Base-by-base conservation (phyloP, 75 land plant species). In the Chamaecyparis obtusa region DNA sequence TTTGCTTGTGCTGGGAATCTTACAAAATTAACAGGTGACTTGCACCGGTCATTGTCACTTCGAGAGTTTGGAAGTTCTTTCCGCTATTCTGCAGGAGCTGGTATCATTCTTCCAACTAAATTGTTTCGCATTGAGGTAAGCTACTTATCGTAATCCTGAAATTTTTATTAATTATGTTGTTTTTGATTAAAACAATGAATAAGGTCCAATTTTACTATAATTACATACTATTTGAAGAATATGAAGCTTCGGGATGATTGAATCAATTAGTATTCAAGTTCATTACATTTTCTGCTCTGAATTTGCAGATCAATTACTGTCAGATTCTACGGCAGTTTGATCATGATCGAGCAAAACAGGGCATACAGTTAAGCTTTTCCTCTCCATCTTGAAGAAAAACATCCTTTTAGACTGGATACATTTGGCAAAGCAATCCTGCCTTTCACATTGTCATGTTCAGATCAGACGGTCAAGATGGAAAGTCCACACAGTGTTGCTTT, bases 51-150 rank as follows among this genome's bases (percentile, higher is more conserved):
- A 48, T 84, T 94, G 87, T 91, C 96, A 35, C 19, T 93, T 10
- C 81, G 80, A 86, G 94, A 87, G 13, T 95, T 97, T 87, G 32
- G 86, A 15, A 85, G 92, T 32, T 89, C 94, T 32, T 91, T 94
- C 67, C 91, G 99, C 46, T 89, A 85, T 86, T 95, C 97, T 71
- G 92, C 87, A 2, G 99, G 99, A 57, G 83, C 85, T 92, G 99
- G 99, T 21, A 64, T 98, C 54, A 89, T 98, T 57, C 85, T 98
- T 55, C 99, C 99, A 2, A 98, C 99, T 72, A 93, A 86, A 72
- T 60, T 96, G 81, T 95, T 96, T 83, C 98, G 99, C 43, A 90
- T 97, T 85, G 99, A 97, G 99, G 99, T 97, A 21, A 87, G 92
- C 48, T 87, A 17, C 39, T 64, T 46, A 69, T 15, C 32, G 71